Conservation (phyloP, 345 rosid species). For the Citrus inodora region DNA sequence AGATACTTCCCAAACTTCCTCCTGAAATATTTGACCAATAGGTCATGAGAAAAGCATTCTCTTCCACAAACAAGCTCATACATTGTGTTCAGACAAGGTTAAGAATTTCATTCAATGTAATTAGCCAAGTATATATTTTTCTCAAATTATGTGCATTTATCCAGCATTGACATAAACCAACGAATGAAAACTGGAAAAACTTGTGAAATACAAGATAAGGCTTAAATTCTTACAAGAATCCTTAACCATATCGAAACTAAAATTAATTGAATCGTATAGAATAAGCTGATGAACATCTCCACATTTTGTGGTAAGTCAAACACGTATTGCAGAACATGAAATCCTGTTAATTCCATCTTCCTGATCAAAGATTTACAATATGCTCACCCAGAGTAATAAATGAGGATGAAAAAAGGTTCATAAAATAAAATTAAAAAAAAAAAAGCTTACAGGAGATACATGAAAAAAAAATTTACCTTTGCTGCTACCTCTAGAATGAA, state of each 20-base stretch:
- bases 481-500: constrained; percentile 67
- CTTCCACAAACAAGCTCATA: background rate
- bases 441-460: background rate
- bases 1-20: constrained; percentile 98
- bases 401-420: background rate
- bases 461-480: constrained; percentile 50
- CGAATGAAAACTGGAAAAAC: background rate
- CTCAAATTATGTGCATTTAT: background rate
- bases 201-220: background rate
- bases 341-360: background rate
- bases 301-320: background rate
- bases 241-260: background rate
- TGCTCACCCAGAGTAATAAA: background rate
- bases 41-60: constrained; percentile 7
- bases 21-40: constrained; percentile 45
- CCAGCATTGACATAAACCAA: background rate
- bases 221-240: background rate
- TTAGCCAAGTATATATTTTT: background rate
- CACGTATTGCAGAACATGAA: background rate
- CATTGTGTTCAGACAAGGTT: background rate
- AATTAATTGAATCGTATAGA: background rate
- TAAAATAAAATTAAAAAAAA: background rate
- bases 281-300: background rate
- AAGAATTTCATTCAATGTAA: background rate
- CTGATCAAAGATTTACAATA: background rate